These are phyloP conservation scores for Cryptococcus sp. DNA, from an alignment of 1,284 basidiomycete species.

Conservation along the genomic window DNA sequence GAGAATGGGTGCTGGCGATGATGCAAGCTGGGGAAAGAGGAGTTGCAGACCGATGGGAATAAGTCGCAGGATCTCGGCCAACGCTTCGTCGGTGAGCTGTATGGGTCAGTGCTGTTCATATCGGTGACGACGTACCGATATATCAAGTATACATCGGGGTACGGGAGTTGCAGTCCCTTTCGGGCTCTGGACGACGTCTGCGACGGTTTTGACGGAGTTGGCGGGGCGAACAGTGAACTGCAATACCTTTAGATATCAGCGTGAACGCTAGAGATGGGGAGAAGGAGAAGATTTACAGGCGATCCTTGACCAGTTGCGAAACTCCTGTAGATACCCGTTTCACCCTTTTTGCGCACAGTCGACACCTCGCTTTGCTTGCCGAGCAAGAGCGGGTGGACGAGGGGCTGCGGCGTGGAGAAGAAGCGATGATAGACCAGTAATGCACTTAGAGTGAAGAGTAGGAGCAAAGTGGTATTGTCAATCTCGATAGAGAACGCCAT, in stretches of 20 bases:
- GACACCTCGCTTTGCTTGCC: constrained; percentile 50
- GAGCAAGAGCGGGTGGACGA: constrained; percentile 52
- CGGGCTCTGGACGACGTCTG: constrained; percentile 32
- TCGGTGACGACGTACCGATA: constrained; percentile 26
- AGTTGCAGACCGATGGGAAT: constrained; percentile 39
- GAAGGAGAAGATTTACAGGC: constrained; percentile 35
- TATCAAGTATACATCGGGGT: constrained; percentile 43
- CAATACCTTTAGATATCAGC: not conserved
- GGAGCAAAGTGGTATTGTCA: constrained; percentile 46
- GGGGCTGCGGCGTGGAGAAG: constrained; percentile 38
- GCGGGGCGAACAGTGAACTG: constrained; percentile 50
- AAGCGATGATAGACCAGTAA: constrained; percentile 46
- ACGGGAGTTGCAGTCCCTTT: constrained; percentile 11
- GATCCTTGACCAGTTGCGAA: constrained; percentile 53
- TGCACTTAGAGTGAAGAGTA: constrained; percentile 36
- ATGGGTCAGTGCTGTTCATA: constrained; percentile 9
- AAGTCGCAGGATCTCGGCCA: constrained; percentile 39
- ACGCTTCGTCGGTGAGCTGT: constrained; percentile 36
- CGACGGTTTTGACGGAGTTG: constrained; percentile 42
- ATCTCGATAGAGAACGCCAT: constrained; percentile 28
- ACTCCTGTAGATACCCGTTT: constrained; percentile 48
- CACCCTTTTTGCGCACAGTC: constrained; percentile 40
- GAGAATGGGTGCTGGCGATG: constrained; percentile 28
- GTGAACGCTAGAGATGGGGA: not conserved
- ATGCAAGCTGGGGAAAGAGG: constrained; percentile 34